Evolutionary conservation across 2,329 filamentous ascomycete species (phyloP).

Genomic region (Lecanicillium sp.): DNA sequence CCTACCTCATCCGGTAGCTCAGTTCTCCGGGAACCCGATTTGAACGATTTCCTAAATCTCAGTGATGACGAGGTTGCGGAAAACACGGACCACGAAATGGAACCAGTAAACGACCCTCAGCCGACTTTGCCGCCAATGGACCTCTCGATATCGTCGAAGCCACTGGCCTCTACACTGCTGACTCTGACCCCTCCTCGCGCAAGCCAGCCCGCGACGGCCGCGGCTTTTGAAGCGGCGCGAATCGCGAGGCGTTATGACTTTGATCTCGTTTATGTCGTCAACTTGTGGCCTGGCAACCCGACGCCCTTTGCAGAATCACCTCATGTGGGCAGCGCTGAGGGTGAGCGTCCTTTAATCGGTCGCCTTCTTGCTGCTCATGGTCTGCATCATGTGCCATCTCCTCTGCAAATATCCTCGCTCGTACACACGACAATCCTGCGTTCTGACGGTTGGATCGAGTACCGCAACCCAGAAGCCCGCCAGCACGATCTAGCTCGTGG

Average conservation of each 20-base stretch:
- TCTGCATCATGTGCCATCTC: constrained; percentile 38
- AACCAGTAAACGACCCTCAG: constrained; percentile 7
- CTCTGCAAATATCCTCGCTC: constrained; percentile 41
- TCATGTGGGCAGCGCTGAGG: not conserved
- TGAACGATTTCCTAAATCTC: constrained; percentile 45
- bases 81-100: constrained; percentile 16
- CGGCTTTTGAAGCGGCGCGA: constrained; percentile 45
- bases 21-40: constrained; percentile 40
- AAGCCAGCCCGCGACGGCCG: constrained; percentile 34
- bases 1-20: constrained; percentile 21
- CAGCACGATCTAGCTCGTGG: constrained; percentile 39
- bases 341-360: constrained; percentile 29
- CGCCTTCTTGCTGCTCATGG: constrained; percentile 48
- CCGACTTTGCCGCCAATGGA: constrained; percentile 13
- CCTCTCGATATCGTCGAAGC: constrained; percentile 15
- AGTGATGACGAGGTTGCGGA: constrained; percentile 53
- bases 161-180: constrained; percentile 25
- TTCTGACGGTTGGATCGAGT: constrained; percentile 44
- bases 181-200: constrained; percentile 36
- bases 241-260: constrained; percentile 50
- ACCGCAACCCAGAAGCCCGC: constrained; percentile 33
- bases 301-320: too few relatives aligned
- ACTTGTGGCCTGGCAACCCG: constrained; percentile 39
- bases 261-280: constrained; percentile 50
- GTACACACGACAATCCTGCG: constrained; percentile 43